Conservation (phyloP, 2,329 filamentous ascomycete species). For the Diaporthe sp. region DNA sequence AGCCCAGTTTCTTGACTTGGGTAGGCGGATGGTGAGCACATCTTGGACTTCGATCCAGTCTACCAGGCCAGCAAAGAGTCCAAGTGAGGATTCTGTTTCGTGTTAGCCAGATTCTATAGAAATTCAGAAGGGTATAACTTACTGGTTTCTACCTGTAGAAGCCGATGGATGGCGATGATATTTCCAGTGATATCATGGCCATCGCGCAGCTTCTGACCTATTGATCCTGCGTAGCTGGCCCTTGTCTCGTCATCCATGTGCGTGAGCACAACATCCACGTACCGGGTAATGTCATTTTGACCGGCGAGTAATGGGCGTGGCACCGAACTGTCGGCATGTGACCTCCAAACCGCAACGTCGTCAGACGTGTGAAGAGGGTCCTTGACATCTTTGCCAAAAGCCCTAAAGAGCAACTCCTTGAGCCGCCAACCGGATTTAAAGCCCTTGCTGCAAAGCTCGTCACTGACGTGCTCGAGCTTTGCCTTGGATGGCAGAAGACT, state of each 20-base stretch:
- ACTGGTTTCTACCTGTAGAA: constrained; percentile 44
- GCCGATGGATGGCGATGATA: constrained; percentile 55
- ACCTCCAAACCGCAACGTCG: not conserved
- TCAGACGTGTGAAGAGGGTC: constrained; percentile 44
- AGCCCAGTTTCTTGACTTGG: constrained; percentile 41
- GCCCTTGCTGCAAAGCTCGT: constrained; percentile 37
- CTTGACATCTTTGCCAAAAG: constrained; percentile 47
- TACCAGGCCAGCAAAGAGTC: constrained; percentile 39
- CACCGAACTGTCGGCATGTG: constrained; percentile 14
- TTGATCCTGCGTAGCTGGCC: constrained; percentile 50
- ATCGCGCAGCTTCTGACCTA: constrained; percentile 47
- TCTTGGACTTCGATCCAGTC: constrained; percentile 55
- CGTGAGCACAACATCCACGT: constrained; percentile 42
- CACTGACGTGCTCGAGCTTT: constrained; percentile 36
- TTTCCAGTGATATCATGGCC: constrained; percentile 50
- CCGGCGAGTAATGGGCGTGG: constrained; percentile 46
- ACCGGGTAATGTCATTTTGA: constrained; percentile 41
- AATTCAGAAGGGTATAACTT: not conserved
- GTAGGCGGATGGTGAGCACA: constrained; percentile 49
- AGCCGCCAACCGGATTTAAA: constrained; percentile 55
- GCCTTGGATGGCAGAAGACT: constrained; percentile 8
- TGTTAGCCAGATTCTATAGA: not conserved
- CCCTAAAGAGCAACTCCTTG: constrained; percentile 53
- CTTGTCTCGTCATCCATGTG: constrained; percentile 42
- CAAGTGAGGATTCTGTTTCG: constrained; percentile 20